Percentiles rank a stretch among this genome's conserved stretches.
Conservation (phyloP, 2,329 filamentous ascomycete species). For the Hypoxylon sp. region DNA sequence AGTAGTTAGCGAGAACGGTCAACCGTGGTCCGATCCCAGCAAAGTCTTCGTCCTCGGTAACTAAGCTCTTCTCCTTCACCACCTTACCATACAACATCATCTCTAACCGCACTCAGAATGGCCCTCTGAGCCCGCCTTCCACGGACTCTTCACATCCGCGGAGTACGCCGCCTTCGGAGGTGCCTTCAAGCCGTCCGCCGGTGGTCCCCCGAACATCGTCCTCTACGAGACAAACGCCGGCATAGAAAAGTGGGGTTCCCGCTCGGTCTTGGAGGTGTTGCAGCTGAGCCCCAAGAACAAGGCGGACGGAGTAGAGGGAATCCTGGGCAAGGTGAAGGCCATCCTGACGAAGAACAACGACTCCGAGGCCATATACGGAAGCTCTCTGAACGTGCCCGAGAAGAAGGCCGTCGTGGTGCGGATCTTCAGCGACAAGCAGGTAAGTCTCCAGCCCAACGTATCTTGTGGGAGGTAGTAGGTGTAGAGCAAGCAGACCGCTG, state of each 20-base stretch:
- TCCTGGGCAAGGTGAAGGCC: conserved; percentile 19
- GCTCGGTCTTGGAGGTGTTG: conserved; percentile 20
- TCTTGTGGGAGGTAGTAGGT: too few relatives aligned
- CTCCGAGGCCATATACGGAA: conserved; percentile 21
- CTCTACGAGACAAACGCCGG: conserved; percentile 28
- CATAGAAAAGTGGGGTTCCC: conserved; percentile 10
- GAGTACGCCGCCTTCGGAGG: conserved; percentile 5
- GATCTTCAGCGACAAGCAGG: conserved; percentile 16
- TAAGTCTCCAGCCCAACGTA: conserved; percentile 23
- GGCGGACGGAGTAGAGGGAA: conserved; percentile 2
- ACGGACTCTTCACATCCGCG: conserved; percentile 17
- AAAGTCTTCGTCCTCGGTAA: conserved; percentile 26
- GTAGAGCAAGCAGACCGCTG: too few relatives aligned
- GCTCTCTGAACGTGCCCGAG: conserved; percentile 25
- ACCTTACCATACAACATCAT: not conserved
- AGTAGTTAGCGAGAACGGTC: conserved; percentile 24
- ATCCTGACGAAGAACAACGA: conserved; percentile 10
- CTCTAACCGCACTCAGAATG: conserved; percentile 30
- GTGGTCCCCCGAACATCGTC: conserved; percentile 25
- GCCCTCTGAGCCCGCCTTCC: conserved; percentile 13
- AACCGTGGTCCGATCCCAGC: conserved; percentile 10
- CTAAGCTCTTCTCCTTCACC: not conserved
- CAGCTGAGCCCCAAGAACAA: conserved; percentile 19
- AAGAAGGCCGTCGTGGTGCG: conserved; percentile 20
- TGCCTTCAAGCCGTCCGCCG: conserved; percentile 8